Evolutionary conservation across 768 basidiomycete species (phyloP).

Genomic region (Leccinum subgranulosum): DNA sequence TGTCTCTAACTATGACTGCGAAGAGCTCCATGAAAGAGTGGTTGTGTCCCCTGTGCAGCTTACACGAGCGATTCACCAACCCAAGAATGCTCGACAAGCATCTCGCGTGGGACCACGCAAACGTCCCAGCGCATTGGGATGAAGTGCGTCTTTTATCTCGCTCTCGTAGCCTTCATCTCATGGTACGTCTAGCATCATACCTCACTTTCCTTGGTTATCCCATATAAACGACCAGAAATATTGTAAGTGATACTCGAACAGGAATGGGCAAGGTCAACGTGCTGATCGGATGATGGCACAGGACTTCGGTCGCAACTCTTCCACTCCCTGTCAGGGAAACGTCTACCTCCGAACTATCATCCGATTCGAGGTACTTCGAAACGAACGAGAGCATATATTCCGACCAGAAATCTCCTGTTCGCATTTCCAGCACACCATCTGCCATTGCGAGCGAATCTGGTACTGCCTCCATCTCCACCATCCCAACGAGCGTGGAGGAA

Average conservation of each 20-base stretch:
- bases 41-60: constrained; percentile 54
- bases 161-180: not conserved
- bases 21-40: constrained; percentile 34
- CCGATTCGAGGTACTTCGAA: not conserved
- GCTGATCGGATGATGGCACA: constrained; percentile 1
- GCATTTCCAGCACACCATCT: constrained; percentile 14
- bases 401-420: constrained; percentile 3
- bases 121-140: constrained; percentile 40
- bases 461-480: constrained; percentile 1
- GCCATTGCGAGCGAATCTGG: constrained; percentile 5
- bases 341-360: constrained; percentile 5
- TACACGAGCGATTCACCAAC: constrained; percentile 42
- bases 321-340: not conserved
- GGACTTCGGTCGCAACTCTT: constrained; percentile 1
- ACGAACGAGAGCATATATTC: not conserved
- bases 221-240: constrained; percentile 1
- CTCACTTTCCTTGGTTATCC: constrained; percentile 17
- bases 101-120: constrained; percentile 46
- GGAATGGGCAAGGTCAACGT: not conserved
- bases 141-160: constrained; percentile 14
- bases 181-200: constrained; percentile 10
- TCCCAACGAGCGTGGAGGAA: constrained; percentile 13
- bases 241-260: constrained; percentile 10
- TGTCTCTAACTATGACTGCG: constrained; percentile 4
- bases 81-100: constrained; percentile 46